These are phyloP conservation scores for Asclepias syriaca DNA, from an alignment of 257 asterid genomes.

Conservation along the genomic window DNA sequence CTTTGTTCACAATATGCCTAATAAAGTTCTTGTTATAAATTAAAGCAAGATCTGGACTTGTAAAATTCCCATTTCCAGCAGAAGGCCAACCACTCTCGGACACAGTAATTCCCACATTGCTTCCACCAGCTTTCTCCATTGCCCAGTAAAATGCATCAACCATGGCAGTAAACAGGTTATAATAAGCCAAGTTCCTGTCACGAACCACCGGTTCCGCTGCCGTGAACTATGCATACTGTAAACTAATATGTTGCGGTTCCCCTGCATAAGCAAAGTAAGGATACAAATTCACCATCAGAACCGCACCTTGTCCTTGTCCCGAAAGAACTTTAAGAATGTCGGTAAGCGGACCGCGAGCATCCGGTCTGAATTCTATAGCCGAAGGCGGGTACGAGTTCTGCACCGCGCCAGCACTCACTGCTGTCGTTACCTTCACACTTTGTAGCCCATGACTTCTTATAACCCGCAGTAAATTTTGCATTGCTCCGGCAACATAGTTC, in stretches of 20 bases:
- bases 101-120: constrained; percentile 26
- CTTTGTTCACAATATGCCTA: background rate
- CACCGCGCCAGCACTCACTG: background rate
- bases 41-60: constrained; percentile 11
- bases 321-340: background rate
- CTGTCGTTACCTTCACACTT: background rate
- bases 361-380: background rate
- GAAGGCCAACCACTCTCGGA: constrained; percentile 43
- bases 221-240: constrained; percentile 29
- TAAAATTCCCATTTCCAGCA: constrained; percentile 15
- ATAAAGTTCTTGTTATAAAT: constrained; percentile 17
- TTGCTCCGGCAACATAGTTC: background rate
- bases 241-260: background rate
- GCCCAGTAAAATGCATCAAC: constrained; percentile 35
- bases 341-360: background rate
- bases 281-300: constrained; percentile 36
- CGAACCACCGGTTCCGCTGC: background rate
- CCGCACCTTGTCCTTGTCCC: background rate
- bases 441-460: background rate
- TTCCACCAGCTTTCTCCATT: constrained; percentile 29
- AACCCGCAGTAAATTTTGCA: background rate
- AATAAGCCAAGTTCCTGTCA: constrained; percentile 11
- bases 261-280: constrained; percentile 33
- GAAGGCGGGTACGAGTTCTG: constrained; percentile 7
- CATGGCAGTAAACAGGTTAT: constrained; percentile 37